Base-by-base conservation (phyloP, 2,329 filamentous ascomycete species). In the Xenoacremonium recifei region DNA sequence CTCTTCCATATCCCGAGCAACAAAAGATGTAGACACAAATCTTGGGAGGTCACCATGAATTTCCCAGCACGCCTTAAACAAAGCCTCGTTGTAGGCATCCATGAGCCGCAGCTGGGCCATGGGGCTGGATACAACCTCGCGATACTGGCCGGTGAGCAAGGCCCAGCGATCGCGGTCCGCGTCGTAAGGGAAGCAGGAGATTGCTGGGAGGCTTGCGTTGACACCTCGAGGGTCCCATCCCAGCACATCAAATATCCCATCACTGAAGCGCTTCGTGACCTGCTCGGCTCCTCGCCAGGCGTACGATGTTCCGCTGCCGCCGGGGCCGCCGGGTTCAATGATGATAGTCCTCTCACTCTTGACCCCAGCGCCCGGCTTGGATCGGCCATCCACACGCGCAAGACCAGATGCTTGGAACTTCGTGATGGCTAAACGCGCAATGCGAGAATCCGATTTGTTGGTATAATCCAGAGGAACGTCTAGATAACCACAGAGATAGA, bases 181-280 rank as follows among this genome's bases (percentile, higher is more conserved):
- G 32, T 73, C 60, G 39, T 67, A 60, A 4, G 72, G 68, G 37
- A 69, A 77, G 57, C 75, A 78, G 2, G 70, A 57, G 3, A 72
- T 53, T 4, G 66, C 54, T 1, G 75, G 75, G 6, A 65, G 65
- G 2, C 73, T 70, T 1, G 61, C 54, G 49, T 77, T 77, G 39
- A 77, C 71, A 2, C 75, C 75, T 4, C 75, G 68, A n/a, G 75
- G 75, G 38, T 79, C 75, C 68, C 72, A 78, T n/a, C 73, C 72
- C 12, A 79, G 54, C 5, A 77, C 68, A 44, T 77, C 73, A 17
- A 67, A 72, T 17, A 60, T 53, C 17, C 67, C 62, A 21, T 65
- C 65, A 42, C 70, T 72, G 11, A 76, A 54, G 3, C 69, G 66
- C 40, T 65, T 51, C 4, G 68, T 66, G 25, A 71, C 44, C 0